Conservation (phyloP, 257 asterid genomes). For the Rauvolfia tetraphylla region DNA sequence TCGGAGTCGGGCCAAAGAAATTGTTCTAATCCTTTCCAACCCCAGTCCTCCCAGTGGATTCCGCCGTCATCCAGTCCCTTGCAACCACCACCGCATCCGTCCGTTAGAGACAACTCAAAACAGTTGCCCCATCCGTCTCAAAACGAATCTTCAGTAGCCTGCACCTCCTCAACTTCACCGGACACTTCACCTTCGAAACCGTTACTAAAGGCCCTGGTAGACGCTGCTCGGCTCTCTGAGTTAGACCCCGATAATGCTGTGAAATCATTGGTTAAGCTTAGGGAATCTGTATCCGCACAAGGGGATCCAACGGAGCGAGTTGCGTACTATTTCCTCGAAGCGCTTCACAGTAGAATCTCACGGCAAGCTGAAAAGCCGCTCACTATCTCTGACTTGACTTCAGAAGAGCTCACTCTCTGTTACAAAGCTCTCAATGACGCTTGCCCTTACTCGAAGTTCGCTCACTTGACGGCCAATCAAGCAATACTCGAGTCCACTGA, state of each 20-base stretch:
- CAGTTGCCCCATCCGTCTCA: slow-evolving; percentile 5
- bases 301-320: slow-evolving; percentile 83
- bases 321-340: slow-evolving; percentile 70
- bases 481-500: slow-evolving; percentile 88
- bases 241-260: slow-evolving; percentile 58
- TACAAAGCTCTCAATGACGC: slow-evolving; percentile 83
- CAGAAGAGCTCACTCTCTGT: slow-evolving; percentile 71
- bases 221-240: slow-evolving; percentile 62
- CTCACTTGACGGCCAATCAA: slow-evolving; percentile 90
- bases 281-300: slow-evolving; percentile 50
- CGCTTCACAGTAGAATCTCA: slow-evolving; percentile 52
- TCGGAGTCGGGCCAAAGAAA: slow-evolving; percentile 36
- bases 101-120: slow-evolving; percentile 15
- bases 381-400: slow-evolving; percentile 32
- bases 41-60: slow-evolving; percentile 39
- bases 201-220: slow-evolving; percentile 51
- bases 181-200: slow-evolving; percentile 46
- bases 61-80: slow-evolving; percentile 28
- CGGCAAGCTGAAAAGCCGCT: slow-evolving; percentile 23
- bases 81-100: slow-evolving; percentile 4
- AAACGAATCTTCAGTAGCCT: slow-evolving; percentile 27
- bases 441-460: slow-evolving; percentile 88
- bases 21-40: slow-evolving; percentile 2
- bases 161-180: slow-evolving; percentile 38
- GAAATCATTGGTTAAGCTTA: slow-evolving; percentile 53